These are phyloP conservation scores for Xylaria venustula DNA, from an alignment of 495 filamentous ascomycete genomes.

Conservation along the genomic window DNA sequence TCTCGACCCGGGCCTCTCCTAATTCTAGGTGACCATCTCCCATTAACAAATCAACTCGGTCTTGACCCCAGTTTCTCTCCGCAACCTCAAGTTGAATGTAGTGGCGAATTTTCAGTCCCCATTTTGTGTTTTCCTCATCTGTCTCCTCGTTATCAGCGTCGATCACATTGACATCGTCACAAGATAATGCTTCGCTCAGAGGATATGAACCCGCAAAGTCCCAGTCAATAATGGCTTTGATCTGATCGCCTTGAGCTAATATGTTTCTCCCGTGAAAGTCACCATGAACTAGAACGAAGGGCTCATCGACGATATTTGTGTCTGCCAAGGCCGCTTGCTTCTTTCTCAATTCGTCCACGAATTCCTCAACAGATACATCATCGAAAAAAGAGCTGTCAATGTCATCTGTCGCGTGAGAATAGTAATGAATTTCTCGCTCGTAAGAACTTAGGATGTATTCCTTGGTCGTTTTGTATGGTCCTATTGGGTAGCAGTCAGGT, in stretches of 20 bases:
- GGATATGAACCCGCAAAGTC: constrained; percentile 3
- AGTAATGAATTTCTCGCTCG: not conserved
- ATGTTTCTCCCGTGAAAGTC: not conserved
- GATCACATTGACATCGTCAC: not conserved
- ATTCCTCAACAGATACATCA: not conserved
- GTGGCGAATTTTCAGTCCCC: not conserved
- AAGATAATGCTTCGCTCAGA: not conserved
- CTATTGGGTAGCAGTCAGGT: not conserved
- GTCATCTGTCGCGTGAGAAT: not conserved
- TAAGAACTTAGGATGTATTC: constrained; percentile 2
- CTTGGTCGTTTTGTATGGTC: not conserved
- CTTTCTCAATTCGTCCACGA: not conserved
- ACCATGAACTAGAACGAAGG: not conserved
- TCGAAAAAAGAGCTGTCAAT: not conserved
- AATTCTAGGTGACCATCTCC: not conserved
- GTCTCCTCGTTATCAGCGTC: not conserved
- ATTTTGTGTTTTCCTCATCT: not conserved
- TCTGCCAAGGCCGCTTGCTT: not conserved
- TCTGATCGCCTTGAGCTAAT: not conserved
- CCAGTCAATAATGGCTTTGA: not conserved
- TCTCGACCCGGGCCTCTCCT: not conserved
- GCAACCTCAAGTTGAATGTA: not conserved
- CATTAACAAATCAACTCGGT: not conserved
- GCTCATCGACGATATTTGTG: not conserved
- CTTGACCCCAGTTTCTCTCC: not conserved